phyloP scores from a whole-genome alignment of 208 protist genomes.

The Leishmania martiniquensis region DNA sequence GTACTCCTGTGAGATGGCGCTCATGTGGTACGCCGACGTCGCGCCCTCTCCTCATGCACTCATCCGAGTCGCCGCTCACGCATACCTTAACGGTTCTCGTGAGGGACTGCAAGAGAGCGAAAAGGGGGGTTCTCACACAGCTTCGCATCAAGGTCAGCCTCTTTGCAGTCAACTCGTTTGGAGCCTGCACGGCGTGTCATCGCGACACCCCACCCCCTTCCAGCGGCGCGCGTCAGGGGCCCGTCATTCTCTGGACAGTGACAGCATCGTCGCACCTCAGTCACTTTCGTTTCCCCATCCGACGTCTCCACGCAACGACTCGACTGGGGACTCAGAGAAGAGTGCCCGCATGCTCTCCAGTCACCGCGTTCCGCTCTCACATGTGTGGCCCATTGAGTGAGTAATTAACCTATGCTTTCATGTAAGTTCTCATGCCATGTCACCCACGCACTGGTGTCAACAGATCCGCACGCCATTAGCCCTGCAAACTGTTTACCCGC shows the following conservation, averaged over 20 bases:
- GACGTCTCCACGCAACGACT: not conserved
- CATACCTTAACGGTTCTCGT: not conserved
- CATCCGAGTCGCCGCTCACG: not conserved
- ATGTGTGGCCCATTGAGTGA: not conserved
- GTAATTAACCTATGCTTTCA: not conserved
- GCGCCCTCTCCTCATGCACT: not conserved
- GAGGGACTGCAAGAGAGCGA: not conserved
- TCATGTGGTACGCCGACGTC: too few relatives aligned
- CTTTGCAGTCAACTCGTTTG: not conserved
- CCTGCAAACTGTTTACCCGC: not conserved
- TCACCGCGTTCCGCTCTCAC: not conserved
- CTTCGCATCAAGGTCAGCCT: not conserved
- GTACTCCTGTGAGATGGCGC: too few relatives aligned
- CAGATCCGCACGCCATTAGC: not conserved
- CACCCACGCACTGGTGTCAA: not conserved
- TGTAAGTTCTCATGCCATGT: not conserved
- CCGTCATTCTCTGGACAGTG: not conserved
- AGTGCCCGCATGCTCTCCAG: not conserved
- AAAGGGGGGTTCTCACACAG: not conserved
- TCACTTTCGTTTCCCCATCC: not conserved
- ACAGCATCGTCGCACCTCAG: not conserved
- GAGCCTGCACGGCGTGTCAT: too few relatives aligned
- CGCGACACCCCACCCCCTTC: too few relatives aligned
- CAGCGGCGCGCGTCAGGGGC: not conserved
- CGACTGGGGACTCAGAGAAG: not conserved